Conservation (phyloP, 495 filamentous ascomycete genomes). For the Xylaria longipes region DNA sequence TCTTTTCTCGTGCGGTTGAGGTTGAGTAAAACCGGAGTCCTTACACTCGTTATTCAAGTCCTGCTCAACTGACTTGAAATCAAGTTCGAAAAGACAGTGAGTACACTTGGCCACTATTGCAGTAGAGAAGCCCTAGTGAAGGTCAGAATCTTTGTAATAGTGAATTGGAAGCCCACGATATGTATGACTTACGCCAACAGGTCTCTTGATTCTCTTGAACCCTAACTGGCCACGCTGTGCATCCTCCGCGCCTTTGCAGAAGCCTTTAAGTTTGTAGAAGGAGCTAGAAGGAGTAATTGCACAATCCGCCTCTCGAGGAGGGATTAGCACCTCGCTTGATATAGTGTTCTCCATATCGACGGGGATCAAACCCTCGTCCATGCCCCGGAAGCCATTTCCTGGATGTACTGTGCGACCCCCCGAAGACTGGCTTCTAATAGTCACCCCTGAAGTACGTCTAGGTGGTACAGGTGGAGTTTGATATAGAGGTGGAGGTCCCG, state of each 20-base stretch:
- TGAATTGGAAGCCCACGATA: not conserved
- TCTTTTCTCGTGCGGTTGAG: not conserved
- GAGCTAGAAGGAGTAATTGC: constrained; percentile 44
- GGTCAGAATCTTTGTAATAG: not conserved
- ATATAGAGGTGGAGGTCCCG: constrained; percentile 35
- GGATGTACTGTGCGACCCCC: constrained; percentile 1
- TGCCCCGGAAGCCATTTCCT: not conserved
- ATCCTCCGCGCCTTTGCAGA: constrained; percentile 52
- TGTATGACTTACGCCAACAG: constrained; percentile 36
- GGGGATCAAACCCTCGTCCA: constrained; percentile 45
- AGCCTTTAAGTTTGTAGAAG: constrained; percentile 49
- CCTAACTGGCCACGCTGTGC: constrained; percentile 43
- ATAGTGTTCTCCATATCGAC: constrained; percentile 37
- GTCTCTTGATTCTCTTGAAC: constrained; percentile 47
- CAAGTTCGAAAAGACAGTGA: constrained; percentile 48
- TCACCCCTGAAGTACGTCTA: constrained; percentile 32
- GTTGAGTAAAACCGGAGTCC: not conserved
- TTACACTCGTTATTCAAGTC: constrained; percentile 48
- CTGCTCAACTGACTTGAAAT: constrained; percentile 44
- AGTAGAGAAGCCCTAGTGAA: constrained; percentile 37
- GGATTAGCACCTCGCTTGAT: constrained; percentile 25
- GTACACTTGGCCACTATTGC: constrained; percentile 47
- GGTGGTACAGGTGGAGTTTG: constrained; percentile 28
- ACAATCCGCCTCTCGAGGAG: constrained; percentile 38
- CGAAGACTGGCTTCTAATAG: constrained; percentile 21